Evolutionary conservation across 164 flowering plant genomes (phyloP).

Genomic region (Sextonia rubra): DNA sequence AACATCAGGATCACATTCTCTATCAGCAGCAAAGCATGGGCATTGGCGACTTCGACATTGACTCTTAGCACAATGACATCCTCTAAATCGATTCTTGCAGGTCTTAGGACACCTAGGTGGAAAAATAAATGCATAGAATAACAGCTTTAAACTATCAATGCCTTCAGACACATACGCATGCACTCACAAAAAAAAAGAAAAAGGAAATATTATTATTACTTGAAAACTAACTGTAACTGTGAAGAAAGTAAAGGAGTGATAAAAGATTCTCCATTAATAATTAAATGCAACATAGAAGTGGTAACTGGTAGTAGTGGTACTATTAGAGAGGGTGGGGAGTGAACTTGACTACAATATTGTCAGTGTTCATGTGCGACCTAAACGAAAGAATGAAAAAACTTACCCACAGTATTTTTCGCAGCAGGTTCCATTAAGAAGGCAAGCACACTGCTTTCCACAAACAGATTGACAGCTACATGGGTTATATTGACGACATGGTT

Average conservation of each 20-base stretch:
- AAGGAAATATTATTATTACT: too few species aligned
- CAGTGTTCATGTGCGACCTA: background rate
- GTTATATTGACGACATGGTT: conserved; percentile 89
- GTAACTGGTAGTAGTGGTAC: too few species aligned
- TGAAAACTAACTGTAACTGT: too few species aligned
- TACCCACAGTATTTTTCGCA: conserved; percentile 99
- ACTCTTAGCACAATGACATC: conserved; percentile 99
- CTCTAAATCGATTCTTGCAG: conserved; percentile 96
- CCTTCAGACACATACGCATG: background rate
- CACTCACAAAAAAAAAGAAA: too few species aligned
- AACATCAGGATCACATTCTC: conserved; percentile 99
- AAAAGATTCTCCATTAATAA: background rate
- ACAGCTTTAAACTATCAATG: background rate
- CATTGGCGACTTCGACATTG: conserved; percentile 99
- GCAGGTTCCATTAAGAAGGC: conserved; percentile 86
- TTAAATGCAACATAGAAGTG: background rate
- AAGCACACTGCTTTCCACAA: conserved; percentile 90
- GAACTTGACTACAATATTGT: background rate
- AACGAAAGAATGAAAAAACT: conserved; percentile 17
- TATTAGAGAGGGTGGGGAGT: background rate
- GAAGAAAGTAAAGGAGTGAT: background rate
- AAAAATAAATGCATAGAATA: background rate
- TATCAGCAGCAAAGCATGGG: conserved; percentile 98
- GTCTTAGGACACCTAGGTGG: conserved; percentile 75
- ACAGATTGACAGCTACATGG: conserved; percentile 92